Percentiles rank a stretch among this genome's conserved stretches.
These are phyloP conservation scores for Candida nonsorbophila DNA, from an alignment of 805 yeast genomes.

Conservation along the genomic window DNA sequence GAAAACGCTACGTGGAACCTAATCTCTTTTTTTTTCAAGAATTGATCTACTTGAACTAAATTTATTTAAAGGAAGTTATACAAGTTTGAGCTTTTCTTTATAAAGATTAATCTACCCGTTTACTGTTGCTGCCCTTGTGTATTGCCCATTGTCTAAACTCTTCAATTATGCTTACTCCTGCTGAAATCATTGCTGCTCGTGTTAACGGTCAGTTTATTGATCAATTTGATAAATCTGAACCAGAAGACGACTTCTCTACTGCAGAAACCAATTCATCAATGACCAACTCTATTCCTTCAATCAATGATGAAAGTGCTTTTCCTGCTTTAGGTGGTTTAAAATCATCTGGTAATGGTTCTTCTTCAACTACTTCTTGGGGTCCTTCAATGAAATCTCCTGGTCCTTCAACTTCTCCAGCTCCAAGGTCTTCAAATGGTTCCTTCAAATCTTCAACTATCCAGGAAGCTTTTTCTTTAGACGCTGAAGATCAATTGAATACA, in stretches of 20 bases:
- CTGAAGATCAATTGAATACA: constrained; percentile 61
- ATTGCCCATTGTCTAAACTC: constrained; percentile 1
- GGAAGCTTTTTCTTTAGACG: constrained; percentile 72
- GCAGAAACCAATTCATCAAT: constrained; percentile 11
- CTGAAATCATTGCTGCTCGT: constrained; percentile 46
- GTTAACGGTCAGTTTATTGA: constrained; percentile 6
- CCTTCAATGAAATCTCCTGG: constrained; percentile 20
- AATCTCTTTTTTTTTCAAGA: too few relatives aligned
- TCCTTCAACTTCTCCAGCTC: constrained; percentile 12
- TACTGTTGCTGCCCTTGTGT: constrained; percentile 4
- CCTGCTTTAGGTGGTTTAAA: constrained; percentile 57
- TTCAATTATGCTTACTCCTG: constrained; percentile 38
- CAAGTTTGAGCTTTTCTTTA: not conserved
- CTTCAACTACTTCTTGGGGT: constrained; percentile 33
- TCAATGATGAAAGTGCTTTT: constrained; percentile 52
- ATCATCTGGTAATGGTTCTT: constrained; percentile 20
- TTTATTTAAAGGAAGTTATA: not conserved
- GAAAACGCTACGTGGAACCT: too few relatives aligned
- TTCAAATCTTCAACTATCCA: constrained; percentile 58
- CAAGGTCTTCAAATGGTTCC: constrained; percentile 18
- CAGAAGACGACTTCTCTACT: constrained; percentile 9
- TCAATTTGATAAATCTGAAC: constrained; percentile 5
- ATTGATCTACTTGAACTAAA: too few relatives aligned
- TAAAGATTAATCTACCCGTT: constrained; percentile 1
- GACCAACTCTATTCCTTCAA: constrained; percentile 27